Base-by-base conservation (phyloP, 257 asterid genomes). In the Rubia yunnanensis region DNA sequence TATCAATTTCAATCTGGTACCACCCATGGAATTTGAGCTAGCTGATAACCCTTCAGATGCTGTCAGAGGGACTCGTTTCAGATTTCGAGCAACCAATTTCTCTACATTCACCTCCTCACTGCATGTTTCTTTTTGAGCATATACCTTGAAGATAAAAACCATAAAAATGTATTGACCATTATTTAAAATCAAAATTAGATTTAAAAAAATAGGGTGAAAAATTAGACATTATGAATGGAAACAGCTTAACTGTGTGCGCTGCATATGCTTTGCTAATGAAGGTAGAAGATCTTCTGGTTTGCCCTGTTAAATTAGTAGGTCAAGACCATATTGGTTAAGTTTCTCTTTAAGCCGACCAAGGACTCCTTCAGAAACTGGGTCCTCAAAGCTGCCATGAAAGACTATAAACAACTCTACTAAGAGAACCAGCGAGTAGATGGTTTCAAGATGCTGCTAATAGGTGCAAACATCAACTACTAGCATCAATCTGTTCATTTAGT, bases 41-140 rank as follows among this genome's bases (percentile, higher is more conserved):
- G 69, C 41, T 27, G 74, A 68, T 63, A 35, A 54, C 52, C 75
- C 84, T 71, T 77, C 78, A 44, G 78, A 65, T 23, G 69, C 74
- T 28, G 67, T 59, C 11, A 10, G 60, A 44, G 41, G 56, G 50
- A 75, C 61, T 57, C 54, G 56, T 69, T 35, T 70, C 84, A 92
- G 73, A 69, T 80, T 81, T 55, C 70, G 68, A 41, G 84, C 70
- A 56, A 89, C 97, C 72, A 78, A 71, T 66, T 74, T 81, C 82
- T 92, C 97, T 60, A 87, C 85, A 39, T 68, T 77, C 66, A 89
- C 73, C 85, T 92, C 99, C 82, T 92, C 99, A 14, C 97, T 89
- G 83, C 99, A 92, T 27, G 97, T 86, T 85, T 89, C 99, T 78
- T 87, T 92, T 76, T 92, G 99, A 68, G 99, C 95, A 48, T 80